Evolutionary conservation across 768 basidiomycete genomes (phyloP).

Genomic region (Suillus subluteus): DNA sequence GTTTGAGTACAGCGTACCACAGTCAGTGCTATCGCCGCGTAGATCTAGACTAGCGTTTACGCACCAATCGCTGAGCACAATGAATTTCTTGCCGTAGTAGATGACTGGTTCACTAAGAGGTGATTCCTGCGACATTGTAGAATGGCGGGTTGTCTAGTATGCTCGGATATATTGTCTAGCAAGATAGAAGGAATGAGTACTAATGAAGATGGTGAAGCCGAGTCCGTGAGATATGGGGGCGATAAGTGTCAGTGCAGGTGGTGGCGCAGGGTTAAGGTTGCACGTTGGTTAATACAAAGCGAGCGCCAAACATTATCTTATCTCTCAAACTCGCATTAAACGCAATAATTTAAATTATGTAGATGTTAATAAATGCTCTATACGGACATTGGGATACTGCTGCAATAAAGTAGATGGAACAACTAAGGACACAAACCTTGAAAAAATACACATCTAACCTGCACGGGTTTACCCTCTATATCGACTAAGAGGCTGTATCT

Average conservation of each 20-base stretch:
- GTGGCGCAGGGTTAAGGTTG: not conserved
- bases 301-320: too few species aligned
- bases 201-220: not conserved
- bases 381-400: not conserved
- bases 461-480: not conserved
- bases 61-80: conserved; percentile 90
- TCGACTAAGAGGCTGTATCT: not conserved
- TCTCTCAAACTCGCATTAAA: not conserved
- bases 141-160: not conserved
- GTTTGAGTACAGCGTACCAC: conserved; percentile 11
- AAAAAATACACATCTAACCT: conserved; percentile 15
- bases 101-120: conserved; percentile 80
- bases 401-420: conserved; percentile 3
- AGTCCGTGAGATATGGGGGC: not conserved
- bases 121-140: conserved; percentile 54
- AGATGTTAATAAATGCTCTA: not conserved
- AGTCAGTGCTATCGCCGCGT: not conserved
- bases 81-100: conserved; percentile 82
- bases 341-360: not conserved
- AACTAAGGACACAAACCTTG: not conserved
- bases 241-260: not conserved
- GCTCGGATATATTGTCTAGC: not conserved
- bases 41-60: conserved; percentile 32
- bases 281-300: not conserved
- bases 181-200: conserved; percentile 2